Percentiles rank a stretch among this genome's conserved stretches.
Conservation (phyloP, 495 filamentous ascomycete species). For the Sordaria brevicollis region DNA sequence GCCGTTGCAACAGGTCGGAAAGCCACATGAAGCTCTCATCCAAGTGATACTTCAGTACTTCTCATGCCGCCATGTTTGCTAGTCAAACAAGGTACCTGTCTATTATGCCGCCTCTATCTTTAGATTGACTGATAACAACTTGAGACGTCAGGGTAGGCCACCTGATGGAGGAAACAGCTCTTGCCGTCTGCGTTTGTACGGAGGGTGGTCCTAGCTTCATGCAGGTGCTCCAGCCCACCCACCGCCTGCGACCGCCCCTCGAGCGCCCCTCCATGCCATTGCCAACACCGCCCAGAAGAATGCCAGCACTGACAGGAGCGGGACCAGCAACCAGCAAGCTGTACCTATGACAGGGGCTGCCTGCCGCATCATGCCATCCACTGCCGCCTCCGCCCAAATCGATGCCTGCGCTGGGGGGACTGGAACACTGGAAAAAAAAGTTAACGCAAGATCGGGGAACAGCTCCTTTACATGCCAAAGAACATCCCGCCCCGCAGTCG, state of each 20-base stretch:
- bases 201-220: slow-evolving; percentile 17
- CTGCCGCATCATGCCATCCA: neutral
- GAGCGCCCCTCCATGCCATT: too few species aligned
- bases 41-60: neutral
- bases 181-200: neutral
- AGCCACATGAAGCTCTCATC: neutral
- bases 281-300: slow-evolving; percentile 1
- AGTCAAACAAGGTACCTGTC: neutral
- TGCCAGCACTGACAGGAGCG: neutral
- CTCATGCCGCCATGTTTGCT: neutral
- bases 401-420: slow-evolving; percentile 9
- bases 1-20: neutral
- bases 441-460: slow-evolving; percentile 11
- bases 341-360: neutral
- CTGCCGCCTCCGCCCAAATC: slow-evolving; percentile 20
- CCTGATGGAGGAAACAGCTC: neutral
- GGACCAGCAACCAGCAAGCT: neutral
- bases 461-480: slow-evolving; percentile 9
- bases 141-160: neutral
- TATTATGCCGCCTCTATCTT: neutral
- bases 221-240: neutral
- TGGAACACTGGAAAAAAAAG: slow-evolving; percentile 27
- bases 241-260: neutral
- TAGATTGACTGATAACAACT: neutral
- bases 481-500: neutral